These are phyloP conservation scores for Venustampulla echinocandica DNA, from an alignment of 495 filamentous ascomycete genomes.

Conservation along the genomic window DNA sequence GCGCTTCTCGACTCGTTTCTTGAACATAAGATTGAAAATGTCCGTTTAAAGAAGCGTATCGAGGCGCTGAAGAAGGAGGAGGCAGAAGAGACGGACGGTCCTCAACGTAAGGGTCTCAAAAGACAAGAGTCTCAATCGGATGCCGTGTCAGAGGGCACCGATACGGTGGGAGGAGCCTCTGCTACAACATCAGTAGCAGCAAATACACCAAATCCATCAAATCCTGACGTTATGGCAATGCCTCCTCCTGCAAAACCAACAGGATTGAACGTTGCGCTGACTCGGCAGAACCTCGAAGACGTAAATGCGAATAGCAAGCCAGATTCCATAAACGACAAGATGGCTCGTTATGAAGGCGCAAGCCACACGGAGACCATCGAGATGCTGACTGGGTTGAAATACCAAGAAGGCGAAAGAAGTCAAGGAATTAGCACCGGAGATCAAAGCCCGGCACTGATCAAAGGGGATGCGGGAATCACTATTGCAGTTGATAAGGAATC, in stretches of 20 bases:
- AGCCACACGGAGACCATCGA: constrained; percentile 84
- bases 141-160: constrained; percentile 41
- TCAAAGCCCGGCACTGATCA: constrained; percentile 66
- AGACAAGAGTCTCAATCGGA: constrained; percentile 46
- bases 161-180: constrained; percentile 19
- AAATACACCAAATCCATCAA: constrained; percentile 19
- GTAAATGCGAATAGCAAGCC: constrained; percentile 56
- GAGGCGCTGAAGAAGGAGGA: constrained; percentile 80
- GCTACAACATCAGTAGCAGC: constrained; percentile 8
- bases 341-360: constrained; percentile 63
- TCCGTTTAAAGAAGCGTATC: constrained; percentile 74
- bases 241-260: constrained; percentile 59
- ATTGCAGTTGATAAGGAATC: constrained; percentile 68
- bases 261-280: constrained; percentile 54
- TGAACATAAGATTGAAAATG: constrained; percentile 97
- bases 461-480: constrained; percentile 78
- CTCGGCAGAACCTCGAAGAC: constrained; percentile 71
- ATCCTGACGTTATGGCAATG: constrained; percentile 40
- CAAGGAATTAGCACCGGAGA: constrained; percentile 83
- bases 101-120: constrained; percentile 41
- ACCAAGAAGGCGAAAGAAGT: constrained; percentile 81
- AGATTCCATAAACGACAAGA: constrained; percentile 70
- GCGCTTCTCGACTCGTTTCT: constrained; percentile 84
- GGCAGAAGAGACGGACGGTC: constrained; percentile 59
- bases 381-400: constrained; percentile 83